Evolutionary conservation across 2,329 filamentous ascomycete species (phyloP).

Genomic region (Xylariaceae sp.): DNA sequence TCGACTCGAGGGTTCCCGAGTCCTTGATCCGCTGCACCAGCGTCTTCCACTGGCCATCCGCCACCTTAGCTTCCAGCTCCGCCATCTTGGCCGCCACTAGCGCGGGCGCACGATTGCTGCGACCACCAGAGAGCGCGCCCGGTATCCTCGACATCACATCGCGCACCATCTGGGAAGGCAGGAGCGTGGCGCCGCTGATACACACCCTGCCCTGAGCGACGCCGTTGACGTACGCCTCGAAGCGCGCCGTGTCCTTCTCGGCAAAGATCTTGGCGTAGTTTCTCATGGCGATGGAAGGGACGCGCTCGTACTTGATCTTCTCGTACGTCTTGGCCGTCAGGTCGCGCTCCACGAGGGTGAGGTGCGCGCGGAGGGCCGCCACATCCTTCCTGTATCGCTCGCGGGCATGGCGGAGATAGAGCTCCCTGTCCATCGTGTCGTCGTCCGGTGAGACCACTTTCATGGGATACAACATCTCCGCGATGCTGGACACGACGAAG

Average conservation of each 20-base stretch:
- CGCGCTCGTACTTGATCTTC: constrained; percentile 50
- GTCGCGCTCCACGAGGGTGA: constrained; percentile 49
- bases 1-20: constrained; percentile 45
- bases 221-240: constrained; percentile 43
- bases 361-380: constrained; percentile 47
- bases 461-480: constrained; percentile 46
- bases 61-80: constrained; percentile 33
- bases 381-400: constrained; percentile 48
- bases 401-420: constrained; percentile 49
- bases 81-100: constrained; percentile 28
- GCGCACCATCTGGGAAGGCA: constrained; percentile 37
- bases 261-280: constrained; percentile 45
- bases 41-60: constrained; percentile 50
- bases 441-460: constrained; percentile 29
- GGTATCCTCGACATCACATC: too few relatives aligned
- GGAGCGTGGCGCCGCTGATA: constrained; percentile 51
- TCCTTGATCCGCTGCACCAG: constrained; percentile 54
- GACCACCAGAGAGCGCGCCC: too few relatives aligned
- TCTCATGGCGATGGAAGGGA: constrained; percentile 54
- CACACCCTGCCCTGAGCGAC: constrained; percentile 43
- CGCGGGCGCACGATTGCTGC: too few relatives aligned
- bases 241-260: constrained; percentile 44
- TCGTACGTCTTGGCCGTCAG: constrained; percentile 41
- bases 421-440: constrained; percentile 34
- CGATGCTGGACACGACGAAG: constrained; percentile 50